Conservation (phyloP, 208 protist genomes). For the Leishmania tarentolae region DNA sequence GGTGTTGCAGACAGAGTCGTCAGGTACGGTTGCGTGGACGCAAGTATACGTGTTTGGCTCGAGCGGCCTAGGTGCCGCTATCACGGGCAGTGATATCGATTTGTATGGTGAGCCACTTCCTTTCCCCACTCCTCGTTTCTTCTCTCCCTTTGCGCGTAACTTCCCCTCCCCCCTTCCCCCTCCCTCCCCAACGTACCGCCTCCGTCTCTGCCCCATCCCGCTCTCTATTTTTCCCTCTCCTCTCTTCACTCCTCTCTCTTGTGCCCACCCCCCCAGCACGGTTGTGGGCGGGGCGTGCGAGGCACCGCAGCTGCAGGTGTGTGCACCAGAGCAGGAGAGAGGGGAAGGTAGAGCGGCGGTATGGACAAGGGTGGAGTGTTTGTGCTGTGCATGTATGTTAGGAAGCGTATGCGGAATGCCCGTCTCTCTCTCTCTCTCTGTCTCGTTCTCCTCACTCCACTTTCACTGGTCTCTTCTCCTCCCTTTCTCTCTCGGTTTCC, state of each 20-base stretch:
- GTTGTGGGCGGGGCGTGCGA: background rate
- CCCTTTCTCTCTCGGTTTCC: constrained; percentile 5
- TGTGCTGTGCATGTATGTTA: background rate
- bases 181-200: constrained; percentile 4
- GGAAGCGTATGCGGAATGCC: background rate
- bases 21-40: constrained; percentile 43
- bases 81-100: constrained; percentile 90
- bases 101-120: constrained; percentile 85
- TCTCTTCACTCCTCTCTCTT: background rate
- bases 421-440: constrained; percentile 2
- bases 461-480: background rate
- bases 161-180: constrained; percentile 7
- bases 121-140: constrained; percentile 7
- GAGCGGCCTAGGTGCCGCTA: constrained; percentile 68
- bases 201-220: background rate
- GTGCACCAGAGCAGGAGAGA: background rate
- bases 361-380: background rate
- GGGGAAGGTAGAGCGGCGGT: background rate
- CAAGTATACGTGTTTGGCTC: constrained; percentile 75
- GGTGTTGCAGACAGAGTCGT: constrained; percentile 14
- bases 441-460: background rate
- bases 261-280: background rate
- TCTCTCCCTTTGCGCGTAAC: background rate
- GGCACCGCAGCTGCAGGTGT: background rate
- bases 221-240: constrained; percentile 5